Evolutionary conservation across 768 basidiomycete genomes (phyloP).

Genomic region (Mrakia hoshinonis): DNA sequence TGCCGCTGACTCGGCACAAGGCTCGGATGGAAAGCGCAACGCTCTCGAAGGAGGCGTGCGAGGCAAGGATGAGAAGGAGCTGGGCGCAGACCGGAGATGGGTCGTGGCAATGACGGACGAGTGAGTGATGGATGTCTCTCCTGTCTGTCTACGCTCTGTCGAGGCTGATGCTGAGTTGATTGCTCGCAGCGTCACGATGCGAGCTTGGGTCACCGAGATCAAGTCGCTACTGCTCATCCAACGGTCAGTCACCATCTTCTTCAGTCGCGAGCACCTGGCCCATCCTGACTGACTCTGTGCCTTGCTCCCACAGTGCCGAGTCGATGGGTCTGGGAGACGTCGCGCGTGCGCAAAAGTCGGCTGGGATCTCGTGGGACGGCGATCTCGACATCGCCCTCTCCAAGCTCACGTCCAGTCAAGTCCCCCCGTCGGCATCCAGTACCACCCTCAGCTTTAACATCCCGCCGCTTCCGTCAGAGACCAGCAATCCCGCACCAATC

Average conservation of each 20-base stretch:
- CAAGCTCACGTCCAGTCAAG: slow-evolving; percentile 4
- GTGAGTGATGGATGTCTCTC: neutral
- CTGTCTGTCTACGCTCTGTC: neutral
- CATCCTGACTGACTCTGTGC: neutral
- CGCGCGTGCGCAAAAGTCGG: slow-evolving; percentile 2
- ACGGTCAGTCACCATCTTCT: neutral
- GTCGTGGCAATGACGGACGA: neutral
- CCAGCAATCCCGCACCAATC: neutral
- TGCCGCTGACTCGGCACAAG: neutral
- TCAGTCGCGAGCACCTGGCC: neutral
- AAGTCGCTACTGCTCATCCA: slow-evolving; percentile 7
- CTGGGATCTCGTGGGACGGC: neutral
- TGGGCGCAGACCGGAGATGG: neutral
- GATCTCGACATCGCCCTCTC: slow-evolving; percentile 12
- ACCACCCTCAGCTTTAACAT: neutral
- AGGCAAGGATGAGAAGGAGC: slow-evolving; percentile 8
- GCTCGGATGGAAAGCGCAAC: neutral
- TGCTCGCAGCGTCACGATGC: neutral
- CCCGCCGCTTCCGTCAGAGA: neutral
- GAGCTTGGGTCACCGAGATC: slow-evolving; percentile 5
- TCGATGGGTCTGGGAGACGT: slow-evolving; percentile 7
- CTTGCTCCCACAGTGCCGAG: neutral
- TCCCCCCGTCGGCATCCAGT: neutral
- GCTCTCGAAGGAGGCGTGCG: neutral
- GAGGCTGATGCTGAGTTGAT: neutral